A percentile compares a stretch with the other conserved stretches of the same genome.
These are phyloP conservation scores for Globisporangium polare DNA, from an alignment of 352 stramenopile species.

Conservation along the genomic window DNA sequence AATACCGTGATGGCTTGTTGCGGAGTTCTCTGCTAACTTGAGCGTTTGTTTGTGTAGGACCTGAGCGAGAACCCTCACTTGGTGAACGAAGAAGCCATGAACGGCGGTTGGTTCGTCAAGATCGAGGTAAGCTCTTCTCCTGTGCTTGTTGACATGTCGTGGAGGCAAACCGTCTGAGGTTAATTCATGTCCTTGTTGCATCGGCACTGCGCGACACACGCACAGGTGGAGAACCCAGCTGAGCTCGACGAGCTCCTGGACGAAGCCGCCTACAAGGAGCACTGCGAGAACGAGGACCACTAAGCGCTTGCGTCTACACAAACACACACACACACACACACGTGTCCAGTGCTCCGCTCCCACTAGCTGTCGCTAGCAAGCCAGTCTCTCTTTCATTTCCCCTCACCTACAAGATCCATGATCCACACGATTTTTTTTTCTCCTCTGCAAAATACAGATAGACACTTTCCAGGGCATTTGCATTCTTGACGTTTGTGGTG, in stretches of 20 bases:
- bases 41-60: slow-evolving; percentile 27
- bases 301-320: slow-evolving; percentile 21
- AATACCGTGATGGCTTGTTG: background rate
- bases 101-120: slow-evolving; percentile 88
- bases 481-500: background rate
- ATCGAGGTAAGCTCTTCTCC: slow-evolving; percentile 48
- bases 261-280: slow-evolving; percentile 82
- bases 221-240: slow-evolving; percentile 53
- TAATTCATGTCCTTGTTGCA: background rate
- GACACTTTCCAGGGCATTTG: slow-evolving; percentile 7
- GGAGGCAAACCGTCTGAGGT: background rate
- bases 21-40: background rate
- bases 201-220: background rate
- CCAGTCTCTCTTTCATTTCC: background rate
- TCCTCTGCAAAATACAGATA: slow-evolving; percentile 9
- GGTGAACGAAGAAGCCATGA: slow-evolving; percentile 87
- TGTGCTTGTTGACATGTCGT: background rate
- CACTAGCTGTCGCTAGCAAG: background rate
- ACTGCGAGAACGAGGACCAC: slow-evolving; percentile 84
- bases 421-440: slow-evolving; percentile 7
- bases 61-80: slow-evolving; percentile 78
- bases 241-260: slow-evolving; percentile 81
- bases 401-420: slow-evolving; percentile 2
- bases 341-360: background rate
- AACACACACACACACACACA: background rate